Conservation (phyloP, 371 early-diverging fungal species). For the Haplosporangium sp. region DNA sequence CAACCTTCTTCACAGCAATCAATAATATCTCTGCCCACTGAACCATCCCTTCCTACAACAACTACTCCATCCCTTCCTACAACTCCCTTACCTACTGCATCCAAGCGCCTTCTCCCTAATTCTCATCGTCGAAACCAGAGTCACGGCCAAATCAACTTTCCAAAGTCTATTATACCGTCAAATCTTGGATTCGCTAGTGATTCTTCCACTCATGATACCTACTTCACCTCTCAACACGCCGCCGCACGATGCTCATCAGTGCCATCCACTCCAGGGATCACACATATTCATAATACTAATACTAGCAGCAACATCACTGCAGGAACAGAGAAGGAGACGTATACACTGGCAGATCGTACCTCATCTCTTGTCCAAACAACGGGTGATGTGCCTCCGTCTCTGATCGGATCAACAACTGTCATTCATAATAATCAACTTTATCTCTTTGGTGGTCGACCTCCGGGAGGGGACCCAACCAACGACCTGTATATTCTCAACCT, state of each 20-base stretch:
- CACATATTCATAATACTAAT: not conserved
- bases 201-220: conserved; percentile 3
- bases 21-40: not conserved
- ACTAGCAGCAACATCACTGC: not conserved
- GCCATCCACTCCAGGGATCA: conserved; percentile 8
- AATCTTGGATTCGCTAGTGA: not conserved
- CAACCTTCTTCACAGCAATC: conserved; percentile 2
- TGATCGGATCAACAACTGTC: conserved; percentile 75
- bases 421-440: conserved; percentile 67
- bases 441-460: conserved; percentile 78
- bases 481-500: conserved; percentile 74
- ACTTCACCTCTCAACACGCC: not conserved
- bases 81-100: not conserved
- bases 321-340: conserved; percentile 27
- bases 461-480: conserved; percentile 72
- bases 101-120: conserved; percentile 3
- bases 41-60: not conserved
- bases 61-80: not conserved
- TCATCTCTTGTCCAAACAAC: conserved; percentile 58
- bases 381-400: conserved; percentile 78
- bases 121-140: conserved; percentile 36
- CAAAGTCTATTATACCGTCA: conserved; percentile 20
- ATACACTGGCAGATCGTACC: conserved; percentile 47
- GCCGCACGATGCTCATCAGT: conserved; percentile 15
- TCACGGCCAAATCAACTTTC: conserved; percentile 24